These are phyloP conservation scores for Marsdenia floribunda DNA, from an alignment of 257 asterid species.

Conservation along the genomic window DNA sequence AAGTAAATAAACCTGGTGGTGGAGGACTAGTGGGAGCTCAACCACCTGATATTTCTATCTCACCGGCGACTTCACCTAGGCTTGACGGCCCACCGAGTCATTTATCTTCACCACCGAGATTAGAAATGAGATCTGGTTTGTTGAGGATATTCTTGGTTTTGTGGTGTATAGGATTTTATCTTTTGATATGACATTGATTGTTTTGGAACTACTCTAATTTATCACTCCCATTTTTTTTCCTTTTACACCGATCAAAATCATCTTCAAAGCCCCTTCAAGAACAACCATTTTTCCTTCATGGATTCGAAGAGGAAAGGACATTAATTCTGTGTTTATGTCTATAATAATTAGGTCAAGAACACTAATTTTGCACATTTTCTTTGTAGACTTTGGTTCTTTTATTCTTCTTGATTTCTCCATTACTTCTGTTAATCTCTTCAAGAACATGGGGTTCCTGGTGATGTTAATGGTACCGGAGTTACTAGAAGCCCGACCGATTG, in stretches of 20 bases:
- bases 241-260: slow-evolving; percentile 27
- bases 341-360: slow-evolving; percentile 20
- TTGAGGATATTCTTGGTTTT: slow-evolving; percentile 31
- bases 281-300: slow-evolving; percentile 30
- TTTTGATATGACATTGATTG: slow-evolving; percentile 35
- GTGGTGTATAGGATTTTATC: slow-evolving; percentile 60
- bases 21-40: slow-evolving; percentile 40
- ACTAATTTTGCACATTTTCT: slow-evolving; percentile 5
- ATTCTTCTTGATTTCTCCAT: slow-evolving; percentile 22
- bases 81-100: slow-evolving; percentile 40
- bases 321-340: slow-evolving; percentile 23
- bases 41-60: slow-evolving; percentile 47
- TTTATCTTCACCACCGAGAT: slow-evolving; percentile 54
- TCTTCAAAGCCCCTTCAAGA: slow-evolving; percentile 18
- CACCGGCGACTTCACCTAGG: slow-evolving; percentile 46
- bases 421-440: no score
- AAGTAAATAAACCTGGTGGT: slow-evolving; percentile 34
- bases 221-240: slow-evolving; percentile 10
- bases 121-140: slow-evolving; percentile 30
- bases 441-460: no score
- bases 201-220: slow-evolving; percentile 19
- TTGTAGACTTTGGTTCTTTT: no score
- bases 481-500: no score
- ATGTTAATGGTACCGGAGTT: no score
- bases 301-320: slow-evolving; percentile 24